Evolutionary conservation across 1,284 basidiomycete species (phyloP), one percentile per base, ranked within the genome.

Genomic region (Blastosporella zonata): DNA sequence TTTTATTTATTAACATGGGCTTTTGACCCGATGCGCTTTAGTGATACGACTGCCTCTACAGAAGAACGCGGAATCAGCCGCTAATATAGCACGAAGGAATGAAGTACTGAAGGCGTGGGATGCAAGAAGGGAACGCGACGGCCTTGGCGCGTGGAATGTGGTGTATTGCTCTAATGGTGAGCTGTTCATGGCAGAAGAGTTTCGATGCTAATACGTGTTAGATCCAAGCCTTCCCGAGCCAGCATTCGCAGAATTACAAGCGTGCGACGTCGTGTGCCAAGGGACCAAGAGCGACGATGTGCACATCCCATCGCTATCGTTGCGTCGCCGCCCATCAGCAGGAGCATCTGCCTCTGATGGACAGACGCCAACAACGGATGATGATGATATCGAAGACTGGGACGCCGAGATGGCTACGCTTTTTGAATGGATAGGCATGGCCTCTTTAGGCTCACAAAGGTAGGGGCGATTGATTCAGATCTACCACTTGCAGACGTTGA

Each of bases 371-470:
- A 23, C 38, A 1, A 46, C 39, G 6, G 56, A 58, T 13, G 51
- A 62, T 6, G 59, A 61, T 4, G 75, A 77, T 8, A 22, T 56
- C n/a, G 73, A 77, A 41, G 79, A 81, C 44, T 79, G 78, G 73
- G 62, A 74, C 13, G 67, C 70, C 10, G 66, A 68, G 2, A 65
- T 78, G 33, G 60, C 63, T 2, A 63, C 59, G 1, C 62, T 86
- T 12, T 82, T 84, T 47, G 86, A 87, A 61, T 88, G 85, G 85
- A 70, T 80, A 12, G 86, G 84, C 2, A 75, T 88, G 76, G 81
- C 79, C 21, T 59, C 64, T 38, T 58, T 77, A 8, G 70, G 70
- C 17, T 60, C 74, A 7, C 73, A 74, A 56, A 64, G 75, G 75
- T 73, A 52, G 7, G 57, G 43, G 7, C 2, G n/a, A 18, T 3